Conservation (phyloP, 1,284 basidiomycete species). For the Cutaneotrichosporon sp. region DNA sequence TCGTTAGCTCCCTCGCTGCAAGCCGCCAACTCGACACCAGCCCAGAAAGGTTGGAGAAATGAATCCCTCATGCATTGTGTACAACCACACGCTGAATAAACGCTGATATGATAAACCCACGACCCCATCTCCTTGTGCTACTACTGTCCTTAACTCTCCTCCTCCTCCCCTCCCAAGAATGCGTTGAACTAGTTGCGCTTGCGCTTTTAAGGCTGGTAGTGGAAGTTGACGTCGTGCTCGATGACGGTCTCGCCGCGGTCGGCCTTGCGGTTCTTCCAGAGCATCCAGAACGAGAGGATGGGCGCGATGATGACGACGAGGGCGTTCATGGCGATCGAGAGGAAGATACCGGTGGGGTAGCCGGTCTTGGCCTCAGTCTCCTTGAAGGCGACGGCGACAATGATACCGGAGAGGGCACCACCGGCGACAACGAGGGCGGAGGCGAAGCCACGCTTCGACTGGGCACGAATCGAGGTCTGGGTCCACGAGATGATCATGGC, state of each 20-base stretch:
- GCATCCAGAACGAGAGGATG: conserved; percentile 15
- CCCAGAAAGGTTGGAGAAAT: background rate
- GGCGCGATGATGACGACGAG: conserved; percentile 1
- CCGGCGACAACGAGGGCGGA: conserved; percentile 53
- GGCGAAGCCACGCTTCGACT: conserved; percentile 52
- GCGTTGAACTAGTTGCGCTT: background rate
- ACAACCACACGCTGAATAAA: background rate
- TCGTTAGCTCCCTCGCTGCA: background rate
- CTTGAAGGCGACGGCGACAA: conserved; percentile 20
- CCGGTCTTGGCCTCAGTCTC: conserved; percentile 16
- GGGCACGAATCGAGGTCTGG: conserved; percentile 54
- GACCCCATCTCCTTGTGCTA: background rate
- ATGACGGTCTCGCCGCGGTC: conserved; percentile 21
- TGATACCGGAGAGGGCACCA: conserved; percentile 56
- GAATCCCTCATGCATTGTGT: background rate
- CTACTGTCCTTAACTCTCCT: background rate
- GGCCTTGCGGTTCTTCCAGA: conserved; percentile 20
- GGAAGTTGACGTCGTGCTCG: conserved; percentile 21
- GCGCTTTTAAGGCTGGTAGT: conserved; percentile 16
- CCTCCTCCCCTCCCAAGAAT: background rate
- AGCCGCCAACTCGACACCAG: no score
- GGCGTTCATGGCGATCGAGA: conserved; percentile 32
- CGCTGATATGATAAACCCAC: background rate
- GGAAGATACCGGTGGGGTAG: conserved; percentile 25
- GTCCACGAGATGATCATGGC: conserved; percentile 46